Percentiles rank a stretch among this genome's conserved stretches.
Conservation (phyloP, 192 early-diverging fungal genomes). For the Coemansia sp. region DNA sequence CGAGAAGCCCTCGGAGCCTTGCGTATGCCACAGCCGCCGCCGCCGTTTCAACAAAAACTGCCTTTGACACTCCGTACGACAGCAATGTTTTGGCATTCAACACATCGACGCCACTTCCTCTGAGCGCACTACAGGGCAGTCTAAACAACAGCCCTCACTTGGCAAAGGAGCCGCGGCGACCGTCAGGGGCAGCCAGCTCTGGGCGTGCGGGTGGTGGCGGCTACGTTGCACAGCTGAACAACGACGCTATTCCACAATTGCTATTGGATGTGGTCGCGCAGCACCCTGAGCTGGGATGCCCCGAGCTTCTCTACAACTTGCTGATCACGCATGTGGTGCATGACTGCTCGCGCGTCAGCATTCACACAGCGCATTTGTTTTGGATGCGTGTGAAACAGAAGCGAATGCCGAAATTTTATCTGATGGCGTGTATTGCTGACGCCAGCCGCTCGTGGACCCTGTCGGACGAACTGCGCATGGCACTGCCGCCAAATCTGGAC, state of each 20-base stretch:
- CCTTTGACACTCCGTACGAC: slow-evolving; percentile 8
- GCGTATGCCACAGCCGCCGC: background rate
- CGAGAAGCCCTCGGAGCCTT: background rate
- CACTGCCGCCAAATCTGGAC: slow-evolving; percentile 54
- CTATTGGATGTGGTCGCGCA: slow-evolving; percentile 39
- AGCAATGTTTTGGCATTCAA: background rate
- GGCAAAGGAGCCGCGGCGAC: slow-evolving; percentile 12
- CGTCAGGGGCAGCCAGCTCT: slow-evolving; percentile 15
- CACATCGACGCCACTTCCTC: slow-evolving; percentile 13
- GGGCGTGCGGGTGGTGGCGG: slow-evolving; percentile 10
- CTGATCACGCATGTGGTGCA: slow-evolving; percentile 56
- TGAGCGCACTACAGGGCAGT: slow-evolving; percentile 25
- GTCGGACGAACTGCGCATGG: slow-evolving; percentile 46
- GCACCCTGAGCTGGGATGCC: slow-evolving; percentile 53
- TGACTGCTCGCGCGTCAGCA: slow-evolving; percentile 56
- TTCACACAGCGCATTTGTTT: slow-evolving; percentile 51
- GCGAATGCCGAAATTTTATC: slow-evolving; percentile 46
- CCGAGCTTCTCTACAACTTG: slow-evolving; percentile 58
- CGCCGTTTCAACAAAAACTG: background rate
- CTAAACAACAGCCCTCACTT: slow-evolving; percentile 14
- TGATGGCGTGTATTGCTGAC: slow-evolving; percentile 54
- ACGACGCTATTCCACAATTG: slow-evolving; percentile 47
- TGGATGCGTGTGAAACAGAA: slow-evolving; percentile 58
- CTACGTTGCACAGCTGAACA: slow-evolving; percentile 51
- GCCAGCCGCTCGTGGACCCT: slow-evolving; percentile 57